These are phyloP conservation scores for Saccharomycopsis selenospora DNA, from an alignment of 805 yeast species.

Conservation along the genomic window DNA sequence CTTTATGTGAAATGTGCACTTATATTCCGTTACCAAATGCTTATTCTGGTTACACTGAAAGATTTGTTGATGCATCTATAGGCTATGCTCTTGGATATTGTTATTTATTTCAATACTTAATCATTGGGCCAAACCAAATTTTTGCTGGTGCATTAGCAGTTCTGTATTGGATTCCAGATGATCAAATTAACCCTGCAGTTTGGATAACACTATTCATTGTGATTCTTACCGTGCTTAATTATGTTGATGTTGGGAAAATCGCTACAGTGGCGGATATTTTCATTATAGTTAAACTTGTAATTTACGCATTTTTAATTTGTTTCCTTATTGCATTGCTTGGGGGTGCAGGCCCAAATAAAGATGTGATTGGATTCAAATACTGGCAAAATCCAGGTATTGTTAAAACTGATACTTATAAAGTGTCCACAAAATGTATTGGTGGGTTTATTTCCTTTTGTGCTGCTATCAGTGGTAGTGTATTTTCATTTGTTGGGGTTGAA, in stretches of 20 bases:
- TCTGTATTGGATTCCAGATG: constrained; percentile 40
- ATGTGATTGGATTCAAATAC: constrained; percentile 32
- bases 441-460: constrained; percentile 46
- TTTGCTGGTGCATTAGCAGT: constrained; percentile 50
- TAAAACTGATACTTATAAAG: constrained; percentile 26
- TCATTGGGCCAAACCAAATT: constrained; percentile 44
- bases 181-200: constrained; percentile 38
- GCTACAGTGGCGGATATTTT: constrained; percentile 30
- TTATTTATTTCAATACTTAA: constrained; percentile 46
- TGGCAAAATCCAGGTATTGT: constrained; percentile 41
- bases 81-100: constrained; percentile 60
- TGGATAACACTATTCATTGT: constrained; percentile 47
- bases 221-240: constrained; percentile 39
- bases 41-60: constrained; percentile 53
- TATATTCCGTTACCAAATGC: constrained; percentile 62
- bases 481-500: constrained; percentile 46
- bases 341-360: constrained; percentile 36
- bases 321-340: constrained; percentile 34
- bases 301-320: constrained; percentile 33
- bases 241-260: constrained; percentile 50
- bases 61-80: constrained; percentile 52
- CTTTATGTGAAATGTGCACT: constrained; percentile 76
- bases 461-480: constrained; percentile 45
- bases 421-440: constrained; percentile 30
- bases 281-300: constrained; percentile 32